Percentiles rank a stretch among this genome's conserved stretches.
phyloP scores from a whole-genome alignment of 805 yeast genomes.

The Candida arabinofermentans region DNA sequence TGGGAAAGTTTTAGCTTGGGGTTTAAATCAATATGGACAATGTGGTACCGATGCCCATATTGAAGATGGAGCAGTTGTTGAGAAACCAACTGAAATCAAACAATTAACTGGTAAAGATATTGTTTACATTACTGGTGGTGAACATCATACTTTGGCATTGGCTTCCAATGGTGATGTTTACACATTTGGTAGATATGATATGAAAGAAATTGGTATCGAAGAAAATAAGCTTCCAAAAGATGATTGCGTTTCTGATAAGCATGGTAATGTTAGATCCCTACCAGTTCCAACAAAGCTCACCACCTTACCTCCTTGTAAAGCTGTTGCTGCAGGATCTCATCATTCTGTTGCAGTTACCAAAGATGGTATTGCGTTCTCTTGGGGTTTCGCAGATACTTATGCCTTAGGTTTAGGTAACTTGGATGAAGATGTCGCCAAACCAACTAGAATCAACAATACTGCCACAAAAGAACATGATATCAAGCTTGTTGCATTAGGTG shows the following conservation, averaged over 20 bases:
- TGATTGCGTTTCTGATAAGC: conserved; percentile 67
- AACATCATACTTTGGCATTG: conserved; percentile 85
- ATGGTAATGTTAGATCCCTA: conserved; percentile 76
- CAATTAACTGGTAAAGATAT: conserved; percentile 57
- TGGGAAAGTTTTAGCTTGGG: conserved; percentile 83
- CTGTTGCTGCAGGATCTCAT: conserved; percentile 82
- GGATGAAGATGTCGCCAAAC: conserved; percentile 81
- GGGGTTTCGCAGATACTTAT: conserved; percentile 98
- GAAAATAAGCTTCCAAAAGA: conserved; percentile 62
- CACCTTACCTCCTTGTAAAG: conserved; percentile 52
- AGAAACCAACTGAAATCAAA: conserved; percentile 72
- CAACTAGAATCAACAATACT: conserved; percentile 88
- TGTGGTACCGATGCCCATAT: conserved; percentile 78
- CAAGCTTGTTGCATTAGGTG: conserved; percentile 82
- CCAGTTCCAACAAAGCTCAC: conserved; percentile 76
- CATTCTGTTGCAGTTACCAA: conserved; percentile 83
- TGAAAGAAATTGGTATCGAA: conserved; percentile 86
- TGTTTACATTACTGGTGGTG: conserved; percentile 79
- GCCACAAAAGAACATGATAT: conserved; percentile 84
- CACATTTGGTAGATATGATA: conserved; percentile 88
- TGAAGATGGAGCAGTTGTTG: conserved; percentile 81
- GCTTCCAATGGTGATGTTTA: conserved; percentile 69
- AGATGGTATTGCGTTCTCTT: conserved; percentile 83
- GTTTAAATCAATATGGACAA: conserved; percentile 94
- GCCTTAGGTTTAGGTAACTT: conserved; percentile 89